phyloP scores from a whole-genome alignment of 768 basidiomycete species.

The button mushroom (Agaricus bisporus) region DNA sequence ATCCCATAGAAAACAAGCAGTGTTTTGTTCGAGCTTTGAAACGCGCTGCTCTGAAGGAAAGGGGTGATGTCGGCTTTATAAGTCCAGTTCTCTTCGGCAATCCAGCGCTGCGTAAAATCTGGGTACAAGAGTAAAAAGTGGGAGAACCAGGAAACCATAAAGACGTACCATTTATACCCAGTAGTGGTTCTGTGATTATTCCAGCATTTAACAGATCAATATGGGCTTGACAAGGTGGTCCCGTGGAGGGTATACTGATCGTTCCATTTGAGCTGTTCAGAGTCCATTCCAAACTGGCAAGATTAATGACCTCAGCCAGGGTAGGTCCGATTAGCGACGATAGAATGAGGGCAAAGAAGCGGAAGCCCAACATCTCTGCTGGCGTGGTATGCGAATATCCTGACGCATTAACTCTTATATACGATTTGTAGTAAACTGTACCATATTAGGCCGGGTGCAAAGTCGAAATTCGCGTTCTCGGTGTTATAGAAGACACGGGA shows the following conservation, averaged over 20 bases:
- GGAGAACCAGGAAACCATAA: not conserved
- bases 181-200: constrained; percentile 46
- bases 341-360: not conserved
- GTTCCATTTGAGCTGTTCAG: constrained; percentile 48
- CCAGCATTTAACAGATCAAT: constrained; percentile 47
- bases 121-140: not conserved
- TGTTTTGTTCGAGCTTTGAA: constrained; percentile 21
- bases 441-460: not conserved
- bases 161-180: constrained; percentile 46
- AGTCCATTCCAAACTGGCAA: constrained; percentile 45
- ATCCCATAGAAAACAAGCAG: constrained; percentile 51
- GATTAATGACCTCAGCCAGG: constrained; percentile 24
- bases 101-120: constrained; percentile 54
- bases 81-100: constrained; percentile 52
- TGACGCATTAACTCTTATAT: not conserved
- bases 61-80: constrained; percentile 49
- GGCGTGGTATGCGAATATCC: not conserved
- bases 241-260: constrained; percentile 42
- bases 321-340: not conserved
- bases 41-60: constrained; percentile 23
- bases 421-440: not conserved
- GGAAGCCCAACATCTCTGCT: not conserved
- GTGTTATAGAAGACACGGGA: not conserved
- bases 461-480: not conserved
- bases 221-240: constrained; percentile 46